Evolutionary conservation across 2,329 filamentous ascomycete species (phyloP).

Genomic region (Niveomyces coronatus): DNA sequence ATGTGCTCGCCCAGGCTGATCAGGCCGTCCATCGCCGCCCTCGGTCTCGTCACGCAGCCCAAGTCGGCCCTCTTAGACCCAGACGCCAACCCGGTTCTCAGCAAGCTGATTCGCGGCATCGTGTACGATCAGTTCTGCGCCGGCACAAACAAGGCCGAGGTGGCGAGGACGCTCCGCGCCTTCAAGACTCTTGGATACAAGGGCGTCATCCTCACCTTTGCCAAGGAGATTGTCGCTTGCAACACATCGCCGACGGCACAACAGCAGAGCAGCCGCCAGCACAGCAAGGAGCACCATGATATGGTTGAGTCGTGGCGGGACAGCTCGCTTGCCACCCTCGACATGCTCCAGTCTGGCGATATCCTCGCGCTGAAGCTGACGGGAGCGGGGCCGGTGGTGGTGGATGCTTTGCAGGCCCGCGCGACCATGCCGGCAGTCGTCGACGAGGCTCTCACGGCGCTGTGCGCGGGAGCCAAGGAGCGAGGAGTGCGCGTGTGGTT

Average conservation of each 20-base stretch:
- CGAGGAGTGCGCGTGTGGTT: slow-evolving; percentile 62
- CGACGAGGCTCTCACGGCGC: slow-evolving; percentile 52
- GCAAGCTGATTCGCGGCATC: slow-evolving; percentile 32
- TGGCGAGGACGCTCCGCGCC: slow-evolving; percentile 31
- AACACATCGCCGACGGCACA: slow-evolving; percentile 1
- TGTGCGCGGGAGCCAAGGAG: slow-evolving; percentile 55
- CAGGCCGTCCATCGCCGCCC: slow-evolving; percentile 16
- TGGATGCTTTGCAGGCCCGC: slow-evolving; percentile 50
- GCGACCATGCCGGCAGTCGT: slow-evolving; percentile 50
- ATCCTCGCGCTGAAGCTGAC: slow-evolving; percentile 60
- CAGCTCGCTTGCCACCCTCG: slow-evolving; percentile 41
- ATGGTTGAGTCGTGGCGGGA: slow-evolving; percentile 37
- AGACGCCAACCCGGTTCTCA: slow-evolving; percentile 27
- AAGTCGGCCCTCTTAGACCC: slow-evolving; percentile 34
- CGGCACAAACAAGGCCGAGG: slow-evolving; percentile 36
- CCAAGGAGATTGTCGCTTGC: slow-evolving; percentile 34
- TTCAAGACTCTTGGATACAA: slow-evolving; percentile 40
- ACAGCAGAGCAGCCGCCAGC: too few species aligned
- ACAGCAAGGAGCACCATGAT: slow-evolving; percentile 11
- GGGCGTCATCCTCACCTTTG: slow-evolving; percentile 43
- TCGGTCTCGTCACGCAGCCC: slow-evolving; percentile 16
- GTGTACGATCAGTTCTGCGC: slow-evolving; percentile 49
- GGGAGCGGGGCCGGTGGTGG: slow-evolving; percentile 60
- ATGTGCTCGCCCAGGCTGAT: slow-evolving; percentile 18
- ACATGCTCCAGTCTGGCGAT: slow-evolving; percentile 29